Base-by-base conservation (phyloP, 192 early-diverging fungal genomes). In the Coemansia pectinata region DNA sequence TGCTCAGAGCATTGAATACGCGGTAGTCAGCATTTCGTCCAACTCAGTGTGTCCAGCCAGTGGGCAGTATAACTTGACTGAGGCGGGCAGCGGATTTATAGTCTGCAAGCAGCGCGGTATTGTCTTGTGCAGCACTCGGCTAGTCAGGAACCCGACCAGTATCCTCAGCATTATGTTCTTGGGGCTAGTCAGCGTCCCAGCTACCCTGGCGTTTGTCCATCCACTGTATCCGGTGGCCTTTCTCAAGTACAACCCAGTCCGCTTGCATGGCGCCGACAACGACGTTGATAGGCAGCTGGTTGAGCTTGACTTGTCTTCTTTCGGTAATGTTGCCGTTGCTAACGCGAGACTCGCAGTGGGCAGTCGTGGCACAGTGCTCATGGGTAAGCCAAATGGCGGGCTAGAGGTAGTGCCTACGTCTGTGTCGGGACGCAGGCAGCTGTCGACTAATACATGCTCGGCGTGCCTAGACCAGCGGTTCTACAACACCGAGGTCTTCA, bases 161-260 rank as follows among this genome's bases (percentile, higher is more conserved):
- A 94, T 96, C 65, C 86, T 96, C 23, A 85, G 86, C 65, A 77
- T 96, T 38, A 95, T 93, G 0, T 93, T 98, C 74, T 91, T 90
- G 34, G 91, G 94, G 62, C 87, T 87, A 19, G 86, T 96, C 33
- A 90, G 92, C 40, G 86, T 94, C 41, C 88, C 89, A 0, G 95
- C 88, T 11, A 88, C 86, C 47, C 77, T 95, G n/a, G 72, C 92
- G 0, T 93, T 91, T 65, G 64, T 92, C 8, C 96, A 98, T 65
- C 96, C 94, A 2, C 88, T 91, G 3, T 92, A 71, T 17, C 74
- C 69, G 9, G 31, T 77, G 14, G 48, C 61, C 3, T 71, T 77
- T 57, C 17, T 77, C 40, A 77, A 77, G 53, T 77, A 77, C 50
- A 41, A 77, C 12, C 74, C 74, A 0, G 48, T 27, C n/a, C 40